These are phyloP conservation scores for Malus domestica DNA, from an alignment of 306 rosid genomes.

Conservation along the genomic window DNA sequence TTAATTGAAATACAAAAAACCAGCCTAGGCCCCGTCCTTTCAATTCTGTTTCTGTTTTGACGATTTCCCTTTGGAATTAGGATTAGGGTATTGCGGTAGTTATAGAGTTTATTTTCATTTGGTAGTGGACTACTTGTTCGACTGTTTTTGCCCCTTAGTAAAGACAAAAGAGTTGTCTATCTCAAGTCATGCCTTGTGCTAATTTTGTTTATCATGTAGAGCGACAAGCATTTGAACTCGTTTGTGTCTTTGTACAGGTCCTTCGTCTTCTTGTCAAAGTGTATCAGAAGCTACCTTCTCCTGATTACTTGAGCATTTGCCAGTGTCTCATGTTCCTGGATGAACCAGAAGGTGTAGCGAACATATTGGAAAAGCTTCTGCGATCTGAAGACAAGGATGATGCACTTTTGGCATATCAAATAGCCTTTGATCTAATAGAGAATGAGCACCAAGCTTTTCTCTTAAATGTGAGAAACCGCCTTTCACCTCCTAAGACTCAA, in stretches of 20 bases:
- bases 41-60: too few species aligned
- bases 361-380: constrained; percentile 79
- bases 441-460: constrained; percentile 97
- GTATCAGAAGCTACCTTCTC: constrained; percentile 85
- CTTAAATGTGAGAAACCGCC: constrained; percentile 71
- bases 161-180: too few species aligned
- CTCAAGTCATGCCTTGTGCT: background rate
- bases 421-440: constrained; percentile 93
- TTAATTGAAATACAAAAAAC: too few species aligned
- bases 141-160: too few species aligned
- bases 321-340: constrained; percentile 97
- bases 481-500: constrained; percentile 53
- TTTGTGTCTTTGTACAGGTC: constrained; percentile 43
- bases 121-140: too few species aligned
- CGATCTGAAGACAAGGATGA: constrained; percentile 87
- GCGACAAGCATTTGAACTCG: background rate
- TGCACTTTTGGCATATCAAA: constrained; percentile 86
- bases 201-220: background rate
- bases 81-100: too few species aligned
- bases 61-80: too few species aligned
- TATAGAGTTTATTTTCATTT: too few species aligned
- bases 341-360: constrained; percentile 87
- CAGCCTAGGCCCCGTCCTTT: too few species aligned
- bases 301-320: constrained; percentile 92
- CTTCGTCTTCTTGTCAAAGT: constrained; percentile 92